Conservation (phyloP, 495 filamentous ascomycete species). For the Aspergillus saccharolyticus region DNA sequence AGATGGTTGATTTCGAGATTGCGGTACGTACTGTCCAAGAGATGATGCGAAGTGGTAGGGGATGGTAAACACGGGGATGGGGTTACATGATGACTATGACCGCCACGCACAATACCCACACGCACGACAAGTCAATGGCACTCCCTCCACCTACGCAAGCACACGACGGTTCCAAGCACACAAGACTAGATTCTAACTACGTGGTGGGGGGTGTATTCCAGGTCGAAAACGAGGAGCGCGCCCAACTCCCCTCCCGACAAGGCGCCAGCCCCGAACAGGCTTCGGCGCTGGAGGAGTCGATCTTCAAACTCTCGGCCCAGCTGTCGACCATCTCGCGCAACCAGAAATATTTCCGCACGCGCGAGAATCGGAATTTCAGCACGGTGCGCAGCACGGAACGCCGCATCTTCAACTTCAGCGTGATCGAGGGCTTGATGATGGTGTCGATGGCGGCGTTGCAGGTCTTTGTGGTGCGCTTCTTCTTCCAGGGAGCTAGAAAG, state of each 20-base stretch:
- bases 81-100: no score
- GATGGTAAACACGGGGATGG: no score
- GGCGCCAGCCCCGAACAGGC: conserved; percentile 91
- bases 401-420: conserved; percentile 94
- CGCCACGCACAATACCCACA: no score
- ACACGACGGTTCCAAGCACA: no score
- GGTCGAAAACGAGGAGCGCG: conserved; percentile 89
- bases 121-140: no score
- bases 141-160: no score
- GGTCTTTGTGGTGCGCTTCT: conserved; percentile 97
- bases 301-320: conserved; percentile 90
- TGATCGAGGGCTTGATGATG: conserved; percentile 89
- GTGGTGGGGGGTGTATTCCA: conserved; percentile 34
- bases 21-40: conserved; percentile 60
- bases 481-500: conserved; percentile 88
- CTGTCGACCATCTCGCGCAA: conserved; percentile 95
- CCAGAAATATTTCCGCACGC: conserved; percentile 98
- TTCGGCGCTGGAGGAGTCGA: conserved; percentile 83
- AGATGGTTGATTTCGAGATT: conserved; percentile 98
- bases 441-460: conserved; percentile 94
- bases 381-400: conserved; percentile 94
- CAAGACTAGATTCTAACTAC: neutral
- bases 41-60: no score
- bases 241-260: conserved; percentile 82
- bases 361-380: conserved; percentile 98